phyloP scores from a whole-genome alignment of 371 early-diverging fungal genomes.

The Conidiobolus incongruus region DNA sequence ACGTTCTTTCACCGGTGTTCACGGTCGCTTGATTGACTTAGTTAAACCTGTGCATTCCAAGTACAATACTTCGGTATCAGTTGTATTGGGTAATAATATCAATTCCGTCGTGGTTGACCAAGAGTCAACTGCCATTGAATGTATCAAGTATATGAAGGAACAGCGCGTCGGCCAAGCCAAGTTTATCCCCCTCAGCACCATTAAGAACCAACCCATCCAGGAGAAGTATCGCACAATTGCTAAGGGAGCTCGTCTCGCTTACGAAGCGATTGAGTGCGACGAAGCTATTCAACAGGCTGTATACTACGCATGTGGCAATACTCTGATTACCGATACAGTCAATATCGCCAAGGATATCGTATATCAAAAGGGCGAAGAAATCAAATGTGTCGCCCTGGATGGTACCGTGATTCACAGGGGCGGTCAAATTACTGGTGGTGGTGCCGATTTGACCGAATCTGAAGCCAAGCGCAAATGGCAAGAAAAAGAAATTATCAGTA shows the following conservation, averaged over 20 bases:
- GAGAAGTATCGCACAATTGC: constrained; percentile 55
- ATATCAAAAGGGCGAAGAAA: constrained; percentile 51
- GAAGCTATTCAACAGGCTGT: constrained; percentile 51
- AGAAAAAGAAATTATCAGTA: constrained; percentile 52
- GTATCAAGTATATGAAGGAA: constrained; percentile 76
- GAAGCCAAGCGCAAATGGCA: constrained; percentile 53
- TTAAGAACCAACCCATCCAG: constrained; percentile 41
- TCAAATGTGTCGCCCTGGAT: constrained; percentile 82
- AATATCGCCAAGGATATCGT: constrained; percentile 72
- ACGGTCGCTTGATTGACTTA: constrained; percentile 79
- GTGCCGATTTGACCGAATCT: constrained; percentile 9
- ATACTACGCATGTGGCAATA: constrained; percentile 68
- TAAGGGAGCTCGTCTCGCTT: constrained; percentile 47
- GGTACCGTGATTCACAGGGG: constrained; percentile 88
- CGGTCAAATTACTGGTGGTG: constrained; percentile 87
- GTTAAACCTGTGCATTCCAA: constrained; percentile 83
- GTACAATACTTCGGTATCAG: constrained; percentile 70
- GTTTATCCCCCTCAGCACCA: constrained; percentile 80
- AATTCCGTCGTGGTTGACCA: constrained; percentile 64
- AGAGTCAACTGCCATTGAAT: constrained; percentile 54
- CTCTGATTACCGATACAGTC: constrained; percentile 71
- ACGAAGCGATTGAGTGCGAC: constrained; percentile 76
- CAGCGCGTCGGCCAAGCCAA: constrained; percentile 81
- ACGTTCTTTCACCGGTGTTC: constrained; percentile 67
- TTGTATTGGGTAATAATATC: constrained; percentile 46